Base-by-base conservation (phyloP, 768 basidiomycete species). In the Boletus rubropictus region DNA sequence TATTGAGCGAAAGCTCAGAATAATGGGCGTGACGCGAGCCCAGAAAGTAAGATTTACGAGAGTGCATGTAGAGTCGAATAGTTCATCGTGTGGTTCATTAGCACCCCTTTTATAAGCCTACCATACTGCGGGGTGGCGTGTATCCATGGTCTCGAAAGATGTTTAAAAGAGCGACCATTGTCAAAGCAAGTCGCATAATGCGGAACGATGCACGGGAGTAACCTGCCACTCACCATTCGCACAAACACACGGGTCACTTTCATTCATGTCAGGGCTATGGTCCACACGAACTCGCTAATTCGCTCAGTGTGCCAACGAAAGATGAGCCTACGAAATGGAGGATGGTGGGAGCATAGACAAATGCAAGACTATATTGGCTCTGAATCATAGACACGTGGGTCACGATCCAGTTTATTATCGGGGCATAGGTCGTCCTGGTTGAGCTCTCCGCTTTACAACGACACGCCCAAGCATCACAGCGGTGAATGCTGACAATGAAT, bases 401-500 rank as follows among this genome's bases (percentile, higher is more conserved):
- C 17, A 10, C 10, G 22, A 28, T 24, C 27, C 25, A 33, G 7
- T 35, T 29, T 11, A 52, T 51, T 42, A 79, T 39, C 86, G 78
- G 41, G 85, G 86, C 56, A 89, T 69, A 35, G 68, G 70, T 53
- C 74, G 75, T 24, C 74, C 75, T 67, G 70, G 54, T 52, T 75
- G 64, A 4, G 62, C 63, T 57, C 71, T 74, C 55, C 78, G 78
- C 56, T 79, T 81, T 29, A 79, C 49, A 39, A 89, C 61, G 24
- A 89, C 69, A 14, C 82, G 78, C 34, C 76, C 69, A 50, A 93
- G 86, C 90, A 96, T 93, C 49, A 81, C 72, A 3, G 84, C 72
- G 0, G 94, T 98, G 41, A 92, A 78, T 4, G 77, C 84, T 3
- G 90, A 94, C 3, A 97, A 72, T 1, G 91, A 82, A 71, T 89